Evolutionary conservation across 805 yeast genomes (phyloP).

Genomic region (Monosporozyma yasuniensis): DNA sequence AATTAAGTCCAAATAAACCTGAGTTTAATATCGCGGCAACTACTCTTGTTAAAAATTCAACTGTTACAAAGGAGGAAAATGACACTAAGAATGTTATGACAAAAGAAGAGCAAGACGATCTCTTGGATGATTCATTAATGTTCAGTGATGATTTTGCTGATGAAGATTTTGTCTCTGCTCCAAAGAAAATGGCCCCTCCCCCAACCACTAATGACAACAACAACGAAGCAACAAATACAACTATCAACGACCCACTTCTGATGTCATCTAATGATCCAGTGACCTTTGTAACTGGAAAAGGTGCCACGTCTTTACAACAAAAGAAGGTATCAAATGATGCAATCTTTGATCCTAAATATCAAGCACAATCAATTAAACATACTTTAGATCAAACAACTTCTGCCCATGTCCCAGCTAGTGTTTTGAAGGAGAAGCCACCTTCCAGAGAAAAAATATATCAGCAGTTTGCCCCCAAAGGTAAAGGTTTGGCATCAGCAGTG

Average conservation of each 20-base stretch:
- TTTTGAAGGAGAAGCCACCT: constrained; percentile 19
- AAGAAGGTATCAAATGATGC: constrained; percentile 34
- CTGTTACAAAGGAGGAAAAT: background rate
- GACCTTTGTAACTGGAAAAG: constrained; percentile 55
- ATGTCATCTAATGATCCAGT: constrained; percentile 9
- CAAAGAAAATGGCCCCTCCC: constrained; percentile 25
- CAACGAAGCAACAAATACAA: background rate
- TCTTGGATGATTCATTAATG: constrained; percentile 45
- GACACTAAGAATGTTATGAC: background rate
- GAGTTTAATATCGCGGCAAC: background rate
- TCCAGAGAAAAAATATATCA: constrained; percentile 20
- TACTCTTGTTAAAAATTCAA: background rate
- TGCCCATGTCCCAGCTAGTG: constrained; percentile 39
- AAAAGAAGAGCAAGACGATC: constrained; percentile 22
- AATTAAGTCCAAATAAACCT: background rate
- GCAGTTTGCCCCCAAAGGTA: constrained; percentile 29
- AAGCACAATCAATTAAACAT: constrained; percentile 46
- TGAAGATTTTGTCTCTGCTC: constrained; percentile 22
- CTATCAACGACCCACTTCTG: constrained; percentile 6
- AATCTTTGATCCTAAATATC: constrained; percentile 48
- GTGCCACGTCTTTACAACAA: constrained; percentile 48
- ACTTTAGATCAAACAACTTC: constrained; percentile 64
- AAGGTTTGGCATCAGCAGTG: constrained; percentile 7
- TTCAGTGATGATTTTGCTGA: constrained; percentile 42
- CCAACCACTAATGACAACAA: constrained; percentile 12